phyloP scores from a whole-genome alignment of 805 yeast genomes.

The Zygotorulaspora danielsina region DNA sequence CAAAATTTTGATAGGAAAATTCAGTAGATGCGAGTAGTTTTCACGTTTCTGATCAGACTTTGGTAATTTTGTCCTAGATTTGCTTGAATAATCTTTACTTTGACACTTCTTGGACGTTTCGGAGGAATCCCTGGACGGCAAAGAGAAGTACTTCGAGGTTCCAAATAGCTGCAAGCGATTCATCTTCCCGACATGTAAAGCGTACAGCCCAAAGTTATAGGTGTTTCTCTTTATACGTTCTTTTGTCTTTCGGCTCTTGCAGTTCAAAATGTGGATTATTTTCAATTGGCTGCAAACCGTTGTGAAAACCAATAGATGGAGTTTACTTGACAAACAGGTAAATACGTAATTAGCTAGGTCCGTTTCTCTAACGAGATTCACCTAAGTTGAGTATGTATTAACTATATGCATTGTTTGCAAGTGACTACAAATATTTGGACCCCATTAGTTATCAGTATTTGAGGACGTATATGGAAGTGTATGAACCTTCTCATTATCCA shows the following conservation, averaged over 20 bases:
- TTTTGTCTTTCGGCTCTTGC: too few relatives aligned
- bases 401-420: background rate
- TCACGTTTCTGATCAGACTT: background rate
- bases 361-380: too few relatives aligned
- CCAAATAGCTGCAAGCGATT: constrained; percentile 24
- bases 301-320: too few relatives aligned
- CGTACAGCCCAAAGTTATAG: background rate
- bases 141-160: constrained; percentile 34
- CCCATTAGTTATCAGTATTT: background rate
- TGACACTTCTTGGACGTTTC: background rate
- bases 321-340: too few relatives aligned
- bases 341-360: too few relatives aligned
- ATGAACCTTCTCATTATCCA: constrained; percentile 22
- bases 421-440: background rate
- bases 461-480: constrained; percentile 12
- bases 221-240: background rate
- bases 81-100: too few relatives aligned
- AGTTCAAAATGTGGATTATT: too few relatives aligned
- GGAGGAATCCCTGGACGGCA: constrained; percentile 27
- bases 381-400: too few relatives aligned
- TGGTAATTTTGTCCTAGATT: background rate
- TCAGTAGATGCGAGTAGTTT: constrained; percentile 15
- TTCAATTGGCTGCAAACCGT: too few relatives aligned
- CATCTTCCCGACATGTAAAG: constrained; percentile 10
- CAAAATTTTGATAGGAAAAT: constrained; percentile 26